Evolutionary conservation across 2,329 filamentous ascomycete genomes (phyloP).

Genomic region (Simplicillium sp.): DNA sequence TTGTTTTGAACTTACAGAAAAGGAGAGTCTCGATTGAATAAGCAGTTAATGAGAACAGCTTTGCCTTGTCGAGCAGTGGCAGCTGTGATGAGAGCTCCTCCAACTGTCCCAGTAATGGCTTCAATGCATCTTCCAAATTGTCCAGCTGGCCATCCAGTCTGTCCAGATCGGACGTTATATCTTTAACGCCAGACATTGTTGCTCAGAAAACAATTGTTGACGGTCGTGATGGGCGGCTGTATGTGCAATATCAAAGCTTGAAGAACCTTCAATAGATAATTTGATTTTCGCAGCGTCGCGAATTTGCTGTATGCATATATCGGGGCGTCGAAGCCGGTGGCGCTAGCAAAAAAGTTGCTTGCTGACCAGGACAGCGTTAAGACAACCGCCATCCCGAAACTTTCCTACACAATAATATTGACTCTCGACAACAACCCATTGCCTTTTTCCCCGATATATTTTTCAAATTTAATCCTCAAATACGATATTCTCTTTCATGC

Average conservation of each 20-base stretch:
- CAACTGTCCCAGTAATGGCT: constrained; percentile 63
- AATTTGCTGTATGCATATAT: constrained; percentile 5
- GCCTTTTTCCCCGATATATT: too few species aligned
- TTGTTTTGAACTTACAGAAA: constrained; percentile 53
- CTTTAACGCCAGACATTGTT: constrained; percentile 32
- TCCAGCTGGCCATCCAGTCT: constrained; percentile 72
- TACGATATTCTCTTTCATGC: too few species aligned
- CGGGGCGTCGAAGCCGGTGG: background rate
- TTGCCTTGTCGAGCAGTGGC: constrained; percentile 88
- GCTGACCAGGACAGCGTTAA: too few species aligned
- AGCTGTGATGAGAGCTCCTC: constrained; percentile 64
- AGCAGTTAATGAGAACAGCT: constrained; percentile 78
- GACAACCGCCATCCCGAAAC: too few species aligned
- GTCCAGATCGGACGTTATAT: constrained; percentile 60
- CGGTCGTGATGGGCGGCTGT: background rate
- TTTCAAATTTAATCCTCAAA: too few species aligned
- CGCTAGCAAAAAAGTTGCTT: too few species aligned
- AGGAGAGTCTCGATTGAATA: constrained; percentile 88
- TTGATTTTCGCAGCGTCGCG: constrained; percentile 1
- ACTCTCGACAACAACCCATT: too few species aligned
- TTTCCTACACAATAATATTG: too few species aligned
- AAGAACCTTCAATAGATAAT: background rate
- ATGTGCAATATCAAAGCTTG: background rate
- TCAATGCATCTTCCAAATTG: constrained; percentile 62
- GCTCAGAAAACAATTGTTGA: background rate